Conservation (phyloP, 1,139 yeast species). For the Zygotorulaspora mrakii region DNA sequence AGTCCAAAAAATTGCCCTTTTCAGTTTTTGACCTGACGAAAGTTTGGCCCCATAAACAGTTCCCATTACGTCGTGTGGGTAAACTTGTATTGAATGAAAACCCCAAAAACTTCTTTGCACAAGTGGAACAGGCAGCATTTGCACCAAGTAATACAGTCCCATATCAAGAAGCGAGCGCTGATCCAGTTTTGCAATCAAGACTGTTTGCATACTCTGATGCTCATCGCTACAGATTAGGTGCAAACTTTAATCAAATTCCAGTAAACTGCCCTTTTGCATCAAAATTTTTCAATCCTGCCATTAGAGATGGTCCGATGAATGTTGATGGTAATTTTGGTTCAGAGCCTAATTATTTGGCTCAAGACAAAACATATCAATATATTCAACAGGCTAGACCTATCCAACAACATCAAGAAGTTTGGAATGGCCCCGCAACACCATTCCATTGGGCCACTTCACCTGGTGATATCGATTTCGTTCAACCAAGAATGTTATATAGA, state of each 20-base stretch:
- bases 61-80: constrained; percentile 58
- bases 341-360: constrained; percentile 73
- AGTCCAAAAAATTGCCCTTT: constrained; percentile 57
- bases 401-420: constrained; percentile 72
- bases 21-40: constrained; percentile 68
- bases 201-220: constrained; percentile 58
- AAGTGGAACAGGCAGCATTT: constrained; percentile 57
- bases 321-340: constrained; percentile 84
- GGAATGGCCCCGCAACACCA: constrained; percentile 85
- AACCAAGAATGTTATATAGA: constrained; percentile 66
- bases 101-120: constrained; percentile 55
- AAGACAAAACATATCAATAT: constrained; percentile 39
- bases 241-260: constrained; percentile 62
- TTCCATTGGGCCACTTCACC: constrained; percentile 75
- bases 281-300: constrained; percentile 57
- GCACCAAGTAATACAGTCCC: constrained; percentile 59
- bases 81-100: constrained; percentile 52
- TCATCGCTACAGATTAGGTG: constrained; percentile 59
- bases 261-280: constrained; percentile 58
- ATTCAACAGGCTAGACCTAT: constrained; percentile 37
- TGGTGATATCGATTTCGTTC: constrained; percentile 63
- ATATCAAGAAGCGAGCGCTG: constrained; percentile 57
- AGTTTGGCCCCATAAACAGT: constrained; percentile 56
- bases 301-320: constrained; percentile 84
- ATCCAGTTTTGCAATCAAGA: constrained; percentile 57